Base-by-base conservation (phyloP, 768 basidiomycete species). In the Termitomyces sp. region DNA sequence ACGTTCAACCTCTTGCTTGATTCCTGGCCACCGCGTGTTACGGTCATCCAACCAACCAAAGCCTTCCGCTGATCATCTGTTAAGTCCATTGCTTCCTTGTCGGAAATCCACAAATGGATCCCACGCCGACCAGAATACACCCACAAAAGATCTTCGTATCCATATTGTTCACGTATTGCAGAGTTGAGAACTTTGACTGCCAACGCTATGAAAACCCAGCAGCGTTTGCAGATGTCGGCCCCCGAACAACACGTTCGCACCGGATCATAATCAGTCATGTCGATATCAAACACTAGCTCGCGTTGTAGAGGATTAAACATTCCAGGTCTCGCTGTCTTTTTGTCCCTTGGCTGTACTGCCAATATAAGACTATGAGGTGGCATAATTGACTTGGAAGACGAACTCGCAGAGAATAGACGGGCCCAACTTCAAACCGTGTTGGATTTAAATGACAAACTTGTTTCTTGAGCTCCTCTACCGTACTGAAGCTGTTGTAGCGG, bases 251-350 rank as follows among this genome's bases (percentile, higher is more conserved):
- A 99, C 0, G 94, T 98, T 48, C 97, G 86, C 65, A 98, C 83
- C 45, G 86, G 78, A 68, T 99, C 96, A 73, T 98, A 99, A 73
- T 99, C 97, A 15, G 97, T 96, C 97, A 99, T 98, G 72, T 99
- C 97, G 68, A 99, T 98, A 83, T 99, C 97, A 68, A 99, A 97
- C 0, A 98, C 96, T 43, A 99, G 86, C 69, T 98, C 97, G 57
- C 97, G 87, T 60, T 84, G 81, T 35, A 82, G 68, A 0, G 97
- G 94, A 44, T 79, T 76, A 62, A 98, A 86, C n/a, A 86, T 75
- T 11, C 84, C 83, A 10, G 74, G 64, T 6, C 77, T 73, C 15
- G 92, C 77, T 0, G 90, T 87, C 66, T 95, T 95, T 68, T 83
- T 89, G 75, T 98, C 96, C 65, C 84, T 79, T 3, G 96, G 96